Percentiles rank a stretch among this genome's conserved stretches.
Conservation (phyloP, 2,329 filamentous ascomycete genomes). For the Aureobasidium pullulans region DNA sequence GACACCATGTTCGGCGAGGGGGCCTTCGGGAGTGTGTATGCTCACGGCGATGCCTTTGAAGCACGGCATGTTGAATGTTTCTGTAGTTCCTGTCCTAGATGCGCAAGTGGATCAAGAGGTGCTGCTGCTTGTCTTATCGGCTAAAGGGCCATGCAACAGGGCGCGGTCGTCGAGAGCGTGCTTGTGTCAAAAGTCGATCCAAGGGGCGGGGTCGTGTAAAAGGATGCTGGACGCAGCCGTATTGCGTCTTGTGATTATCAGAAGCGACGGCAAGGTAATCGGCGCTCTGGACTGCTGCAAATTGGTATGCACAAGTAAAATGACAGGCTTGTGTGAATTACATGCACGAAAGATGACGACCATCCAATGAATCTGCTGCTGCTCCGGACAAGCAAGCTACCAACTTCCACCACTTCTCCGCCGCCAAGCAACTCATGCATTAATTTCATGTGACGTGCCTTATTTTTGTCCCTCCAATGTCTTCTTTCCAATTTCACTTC, state of each 20-base stretch:
- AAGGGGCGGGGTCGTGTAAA: conserved; percentile 8
- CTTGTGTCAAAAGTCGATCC: background rate
- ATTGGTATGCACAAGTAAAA: background rate
- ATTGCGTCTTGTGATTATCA: background rate
- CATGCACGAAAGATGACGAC: background rate
- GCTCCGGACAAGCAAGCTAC: background rate
- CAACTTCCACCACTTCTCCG: background rate
- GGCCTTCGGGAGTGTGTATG: conserved; percentile 75
- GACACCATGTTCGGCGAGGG: conserved; percentile 86
- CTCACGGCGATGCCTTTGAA: conserved; percentile 98
- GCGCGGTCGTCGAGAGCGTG: background rate
- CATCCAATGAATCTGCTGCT: conserved; percentile 1
- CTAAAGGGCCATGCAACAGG: background rate
- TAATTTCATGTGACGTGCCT: background rate
- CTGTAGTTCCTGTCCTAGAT: background rate
- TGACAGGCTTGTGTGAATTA: background rate
- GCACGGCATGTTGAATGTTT: conserved; percentile 63
- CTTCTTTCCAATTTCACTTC: background rate
- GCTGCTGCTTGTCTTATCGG: background rate
- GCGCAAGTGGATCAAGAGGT: background rate
- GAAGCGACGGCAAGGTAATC: background rate
- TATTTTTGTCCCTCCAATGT: background rate
- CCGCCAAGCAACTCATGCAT: background rate
- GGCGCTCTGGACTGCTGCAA: background rate
- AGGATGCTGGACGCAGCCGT: background rate